These are phyloP conservation scores for Lasiodiplodia gonubiensis DNA, from an alignment of 2,329 filamentous ascomycete species.

Conservation along the genomic window DNA sequence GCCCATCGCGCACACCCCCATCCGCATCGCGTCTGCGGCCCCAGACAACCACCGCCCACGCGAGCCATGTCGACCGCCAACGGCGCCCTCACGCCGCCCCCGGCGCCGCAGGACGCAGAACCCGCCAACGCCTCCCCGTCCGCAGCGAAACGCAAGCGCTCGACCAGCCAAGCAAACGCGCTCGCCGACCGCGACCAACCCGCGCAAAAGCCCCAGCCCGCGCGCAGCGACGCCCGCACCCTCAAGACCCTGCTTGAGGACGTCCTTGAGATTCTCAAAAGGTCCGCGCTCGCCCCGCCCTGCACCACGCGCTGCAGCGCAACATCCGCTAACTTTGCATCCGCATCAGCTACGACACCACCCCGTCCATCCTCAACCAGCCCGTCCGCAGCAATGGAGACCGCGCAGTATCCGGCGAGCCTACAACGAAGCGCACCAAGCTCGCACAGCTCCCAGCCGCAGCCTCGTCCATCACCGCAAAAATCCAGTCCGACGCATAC, in stretches of 20 bases:
- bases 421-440: slow-evolving; percentile 54
- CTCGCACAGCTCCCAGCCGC: slow-evolving; percentile 39
- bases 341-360: slow-evolving; percentile 48
- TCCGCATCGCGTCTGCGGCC: slow-evolving; percentile 24
- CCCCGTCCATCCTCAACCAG: slow-evolving; percentile 53
- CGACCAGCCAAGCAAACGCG: slow-evolving; percentile 39
- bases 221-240: slow-evolving; percentile 30
- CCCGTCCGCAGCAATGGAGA: slow-evolving; percentile 39
- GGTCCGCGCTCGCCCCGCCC: slow-evolving; percentile 36
- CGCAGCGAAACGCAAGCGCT: slow-evolving; percentile 54
- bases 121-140: slow-evolving; percentile 39
- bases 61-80: slow-evolving; percentile 42
- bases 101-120: slow-evolving; percentile 35
- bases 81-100: slow-evolving; percentile 44
- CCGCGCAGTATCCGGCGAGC: slow-evolving; percentile 46
- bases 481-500: slow-evolving; percentile 49
- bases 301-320: slow-evolving; percentile 3
- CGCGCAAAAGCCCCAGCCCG: slow-evolving; percentile 32
- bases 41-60: slow-evolving; percentile 25
- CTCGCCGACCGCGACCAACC: slow-evolving; percentile 38
- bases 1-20: slow-evolving; percentile 25
- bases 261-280: slow-evolving; percentile 50
- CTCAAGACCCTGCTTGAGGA: slow-evolving; percentile 46
- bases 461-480: slow-evolving; percentile 44
- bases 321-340: slow-evolving; percentile 27